Evolutionary conservation across 2,329 filamentous ascomycete genomes (phyloP), one percentile per base, ranked within the genome.

Genomic region (Cordyceps fumosorosea): DNA sequence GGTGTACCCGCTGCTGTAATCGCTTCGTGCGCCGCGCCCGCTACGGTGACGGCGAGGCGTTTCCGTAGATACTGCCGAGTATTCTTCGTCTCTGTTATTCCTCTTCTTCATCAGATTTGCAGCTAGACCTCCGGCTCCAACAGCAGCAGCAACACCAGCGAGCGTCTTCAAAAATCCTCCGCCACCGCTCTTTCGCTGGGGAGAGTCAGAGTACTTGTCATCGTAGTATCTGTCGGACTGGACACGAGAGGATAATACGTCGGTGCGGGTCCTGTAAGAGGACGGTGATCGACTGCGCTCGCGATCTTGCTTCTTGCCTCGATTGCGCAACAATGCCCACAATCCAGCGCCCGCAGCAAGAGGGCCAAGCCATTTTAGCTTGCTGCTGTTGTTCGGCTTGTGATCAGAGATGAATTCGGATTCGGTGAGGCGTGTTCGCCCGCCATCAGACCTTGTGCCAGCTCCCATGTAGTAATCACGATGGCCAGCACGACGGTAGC

Each of bases 401-500:
- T 71, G 70, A 14, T 70, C 71, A 0, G 71, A 73, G 67, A 72
- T 77, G 65, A 75, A 75, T 57, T 75, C 78, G 16, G 75, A 76
- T 64, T 75, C 76, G 48, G 74, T 78, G 47, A 76, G 69, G 44
- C 70, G 75, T 54, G 72, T 76, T 32, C 67, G 71, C n/a, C 73
- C 75, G 10, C 71, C 74, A 63, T 80, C 78, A 42, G 85, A 86
- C 56, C 86, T 83, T 40, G 84, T 83, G 42, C 82, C 82, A 44
- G 84, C 84, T 60, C 81, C 78, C 66, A 83, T 77, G 67, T 84
- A 83, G 50, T 84, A 79, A 66, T 82, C 76, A 69, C 78, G 70
- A 71, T 81, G 67, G 70, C 84, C 75, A 76, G 86, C 74, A 77
- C 87, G 73, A 52, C 84, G 80, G 74, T 90, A 96, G 66, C 88